Evolutionary conservation across 2,329 filamentous ascomycete species (phyloP).

Genomic region (Botrytis pseudocinerea): DNA sequence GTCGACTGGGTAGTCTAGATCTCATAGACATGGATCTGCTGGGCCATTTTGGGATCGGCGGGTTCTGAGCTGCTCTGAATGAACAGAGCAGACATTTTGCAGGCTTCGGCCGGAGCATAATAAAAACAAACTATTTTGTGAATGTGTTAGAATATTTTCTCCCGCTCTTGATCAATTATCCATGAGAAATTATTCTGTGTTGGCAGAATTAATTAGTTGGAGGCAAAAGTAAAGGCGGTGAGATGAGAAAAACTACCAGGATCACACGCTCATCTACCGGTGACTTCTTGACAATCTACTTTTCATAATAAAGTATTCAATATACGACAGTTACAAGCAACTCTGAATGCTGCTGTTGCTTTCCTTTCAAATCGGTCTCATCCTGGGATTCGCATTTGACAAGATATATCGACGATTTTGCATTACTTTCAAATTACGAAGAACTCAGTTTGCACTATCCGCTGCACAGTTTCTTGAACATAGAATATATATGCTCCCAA

Average conservation of each 20-base stretch:
- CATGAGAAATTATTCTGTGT: conserved; percentile 11
- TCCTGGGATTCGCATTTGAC: not conserved
- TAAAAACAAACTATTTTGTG: not conserved
- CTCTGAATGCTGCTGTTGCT: not conserved
- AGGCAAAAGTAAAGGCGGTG: not conserved
- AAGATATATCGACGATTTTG: not conserved
- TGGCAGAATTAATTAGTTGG: not conserved
- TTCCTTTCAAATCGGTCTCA: not conserved
- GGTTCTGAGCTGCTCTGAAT: conserved; percentile 60
- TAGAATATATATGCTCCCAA: not conserved
- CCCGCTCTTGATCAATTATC: not conserved
- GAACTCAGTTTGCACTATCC: not conserved
- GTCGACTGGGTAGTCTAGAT: conserved; percentile 27
- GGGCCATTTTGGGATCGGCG: conserved; percentile 29
- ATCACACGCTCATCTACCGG: not conserved
- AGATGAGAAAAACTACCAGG: not conserved
- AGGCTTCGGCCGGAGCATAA: conserved; percentile 36
- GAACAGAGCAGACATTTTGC: conserved; percentile 49
- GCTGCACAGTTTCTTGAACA: not conserved
- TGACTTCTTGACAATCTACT: not conserved
- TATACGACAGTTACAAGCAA: not conserved
- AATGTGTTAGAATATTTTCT: not conserved
- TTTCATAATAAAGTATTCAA: not conserved
- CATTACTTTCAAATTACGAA: not conserved
- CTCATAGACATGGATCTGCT: conserved; percentile 31